These are phyloP conservation scores for Leccinum rimulosum DNA, from an alignment of 768 basidiomycete species.

Conservation along the genomic window DNA sequence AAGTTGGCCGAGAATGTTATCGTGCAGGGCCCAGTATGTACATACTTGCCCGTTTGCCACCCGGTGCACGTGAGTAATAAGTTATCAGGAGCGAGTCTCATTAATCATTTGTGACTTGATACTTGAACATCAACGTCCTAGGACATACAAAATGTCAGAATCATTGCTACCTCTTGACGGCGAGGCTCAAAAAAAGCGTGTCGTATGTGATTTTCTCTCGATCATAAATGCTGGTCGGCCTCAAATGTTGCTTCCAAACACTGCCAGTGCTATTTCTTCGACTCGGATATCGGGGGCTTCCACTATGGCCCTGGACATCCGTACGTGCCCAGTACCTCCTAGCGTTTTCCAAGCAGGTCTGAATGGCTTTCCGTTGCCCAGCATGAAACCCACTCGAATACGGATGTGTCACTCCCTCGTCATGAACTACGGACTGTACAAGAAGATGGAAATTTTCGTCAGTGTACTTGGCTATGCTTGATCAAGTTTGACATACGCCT, in stretches of 20 bases:
- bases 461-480: conserved; percentile 33
- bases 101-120: background rate
- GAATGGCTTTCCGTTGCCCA: conserved; percentile 27
- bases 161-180: conserved; percentile 64
- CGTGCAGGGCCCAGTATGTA: background rate
- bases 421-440: conserved; percentile 99
- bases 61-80: conserved; percentile 21
- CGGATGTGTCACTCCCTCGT: conserved; percentile 99
- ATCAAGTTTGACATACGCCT: conserved; percentile 1
- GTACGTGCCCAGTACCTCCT: conserved; percentile 40
- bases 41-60: background rate
- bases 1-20: background rate
- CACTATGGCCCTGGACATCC: conserved; percentile 99
- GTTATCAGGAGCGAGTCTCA: background rate
- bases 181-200: conserved; percentile 79
- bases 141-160: conserved; percentile 30
- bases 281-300: conserved; percentile 98
- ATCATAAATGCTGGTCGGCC: conserved; percentile 1
- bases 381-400: conserved; percentile 98
- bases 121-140: background rate
- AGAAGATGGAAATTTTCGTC: conserved; percentile 99
- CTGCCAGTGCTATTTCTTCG: conserved; percentile 95
- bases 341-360: background rate
- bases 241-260: conserved; percentile 3
- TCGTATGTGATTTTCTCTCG: conserved; percentile 52